phyloP scores from a whole-genome alignment of 176 grass and related monocot species.

The Chrysopogon serrulatus region DNA sequence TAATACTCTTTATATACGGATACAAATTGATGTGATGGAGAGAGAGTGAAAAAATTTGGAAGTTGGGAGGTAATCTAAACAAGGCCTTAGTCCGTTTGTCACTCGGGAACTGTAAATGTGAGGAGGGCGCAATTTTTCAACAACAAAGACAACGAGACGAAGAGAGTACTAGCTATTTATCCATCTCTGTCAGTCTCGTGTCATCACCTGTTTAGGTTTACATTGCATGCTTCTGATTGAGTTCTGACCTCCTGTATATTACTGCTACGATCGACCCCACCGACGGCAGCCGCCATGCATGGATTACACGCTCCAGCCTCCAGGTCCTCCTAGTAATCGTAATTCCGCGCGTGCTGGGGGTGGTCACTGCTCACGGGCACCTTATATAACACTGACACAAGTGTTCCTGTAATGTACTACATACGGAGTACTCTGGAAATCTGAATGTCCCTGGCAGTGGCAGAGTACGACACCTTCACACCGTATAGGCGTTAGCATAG shows the following conservation, averaged over 20 bases:
- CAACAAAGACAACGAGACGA: too few relatives aligned
- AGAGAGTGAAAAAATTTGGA: too few relatives aligned
- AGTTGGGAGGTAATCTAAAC: too few relatives aligned
- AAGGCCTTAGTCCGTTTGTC: too few relatives aligned
- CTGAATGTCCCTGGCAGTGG: neutral
- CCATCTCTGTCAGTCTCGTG: neutral
- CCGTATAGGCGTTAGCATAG: too few relatives aligned
- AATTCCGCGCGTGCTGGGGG: neutral
- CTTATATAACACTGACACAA: neutral
- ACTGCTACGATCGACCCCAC: neutral
- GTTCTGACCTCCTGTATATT: neutral
- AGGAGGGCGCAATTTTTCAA: too few relatives aligned
- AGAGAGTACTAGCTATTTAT: too few relatives aligned
- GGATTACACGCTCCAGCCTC: neutral
- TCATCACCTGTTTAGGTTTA: neutral
- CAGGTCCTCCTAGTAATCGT: neutral
- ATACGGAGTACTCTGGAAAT: too few relatives aligned
- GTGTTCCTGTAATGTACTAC: neutral
- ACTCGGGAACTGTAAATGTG: too few relatives aligned
- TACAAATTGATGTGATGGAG: too few relatives aligned
- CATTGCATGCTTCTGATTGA: too few relatives aligned
- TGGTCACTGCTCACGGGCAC: neutral
- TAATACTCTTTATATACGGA: too few relatives aligned
- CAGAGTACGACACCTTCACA: neutral
- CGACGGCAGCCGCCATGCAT: neutral